phyloP scores from a whole-genome alignment of 768 basidiomycete genomes.

The Boletus sp. region DNA sequence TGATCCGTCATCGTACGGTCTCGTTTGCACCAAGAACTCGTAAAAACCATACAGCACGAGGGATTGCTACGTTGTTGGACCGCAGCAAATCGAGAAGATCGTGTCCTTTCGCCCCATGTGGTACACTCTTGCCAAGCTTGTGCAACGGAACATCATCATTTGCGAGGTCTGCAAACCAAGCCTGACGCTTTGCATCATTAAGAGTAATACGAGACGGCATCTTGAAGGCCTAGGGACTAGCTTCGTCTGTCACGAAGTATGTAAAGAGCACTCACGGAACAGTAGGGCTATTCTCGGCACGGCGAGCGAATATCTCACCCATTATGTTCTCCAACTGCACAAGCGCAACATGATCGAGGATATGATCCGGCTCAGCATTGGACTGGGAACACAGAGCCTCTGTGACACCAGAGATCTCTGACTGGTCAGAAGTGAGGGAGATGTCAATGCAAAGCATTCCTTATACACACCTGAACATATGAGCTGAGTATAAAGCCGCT shows the following conservation, averaged over 20 bases:
- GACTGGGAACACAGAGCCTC: constrained; percentile 15
- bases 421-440: constrained; percentile 13
- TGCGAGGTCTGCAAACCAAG: constrained; percentile 83
- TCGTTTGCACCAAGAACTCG: constrained; percentile 87
- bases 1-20: constrained; percentile 46
- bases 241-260: neutral
- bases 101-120: constrained; percentile 82
- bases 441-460: neutral
- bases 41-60: constrained; percentile 85
- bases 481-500: constrained; percentile 56
- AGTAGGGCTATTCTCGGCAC: constrained; percentile 51
- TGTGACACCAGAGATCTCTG: constrained; percentile 19
- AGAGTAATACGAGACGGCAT: constrained; percentile 81
- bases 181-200: constrained; percentile 73
- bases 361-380: constrained; percentile 37
- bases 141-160: constrained; percentile 77
- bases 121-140: constrained; percentile 82
- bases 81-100: constrained; percentile 81
- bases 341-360: constrained; percentile 53
- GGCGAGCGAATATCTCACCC: constrained; percentile 69
- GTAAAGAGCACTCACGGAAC: constrained; percentile 55
- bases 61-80: constrained; percentile 70
- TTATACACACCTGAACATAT: constrained; percentile 54
- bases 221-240: constrained; percentile 62
- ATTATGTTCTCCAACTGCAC: constrained; percentile 69